These are phyloP conservation scores for Claviceps sp. DNA, from an alignment of 2,329 filamentous ascomycete species.

Conservation along the genomic window DNA sequence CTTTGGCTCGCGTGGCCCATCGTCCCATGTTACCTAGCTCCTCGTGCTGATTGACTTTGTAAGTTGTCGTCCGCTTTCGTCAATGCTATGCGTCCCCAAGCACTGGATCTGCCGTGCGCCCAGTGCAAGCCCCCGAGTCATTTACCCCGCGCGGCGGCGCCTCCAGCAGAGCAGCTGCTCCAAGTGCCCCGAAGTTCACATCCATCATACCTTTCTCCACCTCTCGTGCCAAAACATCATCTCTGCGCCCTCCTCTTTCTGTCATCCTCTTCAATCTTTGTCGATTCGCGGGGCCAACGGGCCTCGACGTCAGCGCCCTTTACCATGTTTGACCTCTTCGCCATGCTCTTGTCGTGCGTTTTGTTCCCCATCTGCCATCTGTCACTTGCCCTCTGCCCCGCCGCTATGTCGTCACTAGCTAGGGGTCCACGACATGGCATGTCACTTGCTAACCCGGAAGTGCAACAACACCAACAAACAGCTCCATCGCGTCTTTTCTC, in stretches of 20 bases:
- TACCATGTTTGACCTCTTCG: constrained; percentile 64
- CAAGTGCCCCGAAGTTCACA: no score
- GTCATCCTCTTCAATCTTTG: not conserved
- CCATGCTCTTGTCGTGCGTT: constrained; percentile 65
- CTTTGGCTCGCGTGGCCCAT: no score
- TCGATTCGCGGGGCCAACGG: constrained; percentile 7
- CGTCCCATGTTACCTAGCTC: no score
- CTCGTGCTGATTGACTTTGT: no score
- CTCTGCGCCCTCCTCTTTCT: not conserved
- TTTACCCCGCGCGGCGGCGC: no score
- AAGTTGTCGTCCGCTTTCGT: no score
- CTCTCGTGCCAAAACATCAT: not conserved
- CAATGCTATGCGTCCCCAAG: no score
- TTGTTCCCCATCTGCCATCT: not conserved
- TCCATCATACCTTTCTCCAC: not conserved
- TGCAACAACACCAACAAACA: constrained; percentile 23
- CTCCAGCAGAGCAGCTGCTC: no score
- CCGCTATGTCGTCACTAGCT: constrained; percentile 11
- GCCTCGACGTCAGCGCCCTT: constrained; percentile 10
- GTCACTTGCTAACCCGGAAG: constrained; percentile 1
- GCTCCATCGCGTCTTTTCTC: constrained; percentile 75
- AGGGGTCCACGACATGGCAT: not conserved
- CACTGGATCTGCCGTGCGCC: no score
- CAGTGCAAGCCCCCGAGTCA: no score
- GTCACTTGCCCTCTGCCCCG: constrained; percentile 3